Base-by-base conservation (phyloP, 371 early-diverging fungal genomes). In the Haplosporangium sp. region DNA sequence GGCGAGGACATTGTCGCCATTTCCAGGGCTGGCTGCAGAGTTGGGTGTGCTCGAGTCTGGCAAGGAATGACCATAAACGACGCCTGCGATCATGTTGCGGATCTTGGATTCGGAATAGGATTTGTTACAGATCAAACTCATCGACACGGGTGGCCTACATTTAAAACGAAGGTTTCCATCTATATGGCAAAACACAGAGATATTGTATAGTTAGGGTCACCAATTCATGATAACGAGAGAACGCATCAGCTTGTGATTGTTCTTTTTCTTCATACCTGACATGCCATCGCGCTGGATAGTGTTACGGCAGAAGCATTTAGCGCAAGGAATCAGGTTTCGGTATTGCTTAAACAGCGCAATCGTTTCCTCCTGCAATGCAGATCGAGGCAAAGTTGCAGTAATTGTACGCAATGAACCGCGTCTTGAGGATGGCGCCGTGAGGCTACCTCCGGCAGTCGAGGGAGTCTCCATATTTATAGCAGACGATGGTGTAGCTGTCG, bases 271-370 rank as follows among this genome's bases (percentile, higher is more conserved):
- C 59, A 23, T 71, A 77, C 79, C 79, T 11, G 79, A 77, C 79
- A 77, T 77, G 58, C 79, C 79, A 23, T 77, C 79, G 8, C 79
- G 79, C 37, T 77, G 79, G 63, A 77, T 77, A 4, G 79, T 77
- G 42, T 77, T 77, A 41, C 79, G 79, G 38, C 59, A 77, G 45
- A 64, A 67, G 55, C 79, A 77, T 11, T 71, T 77, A 6, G 68
- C 79, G 42, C 79, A 77, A 0, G 67, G 71, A 47, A 77, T 77
- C 38, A 77, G 46, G 12, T 67, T 63, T 16, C 72, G 51, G 50
- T 67, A 71, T 41, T 77, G 79, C 62, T 77, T 77, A 43, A 77
- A 77, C n/a, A 77, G 16, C 3, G 67, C 71, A 38, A 77, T 77
- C 0, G 72, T 77, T 41, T 77, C 79, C 16, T 71, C 79, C 29